Percentiles rank a stretch among this genome's conserved stretches.
These are phyloP conservation scores for Claviceps africana DNA, from an alignment of 2,329 filamentous ascomycete genomes.

Conservation along the genomic window DNA sequence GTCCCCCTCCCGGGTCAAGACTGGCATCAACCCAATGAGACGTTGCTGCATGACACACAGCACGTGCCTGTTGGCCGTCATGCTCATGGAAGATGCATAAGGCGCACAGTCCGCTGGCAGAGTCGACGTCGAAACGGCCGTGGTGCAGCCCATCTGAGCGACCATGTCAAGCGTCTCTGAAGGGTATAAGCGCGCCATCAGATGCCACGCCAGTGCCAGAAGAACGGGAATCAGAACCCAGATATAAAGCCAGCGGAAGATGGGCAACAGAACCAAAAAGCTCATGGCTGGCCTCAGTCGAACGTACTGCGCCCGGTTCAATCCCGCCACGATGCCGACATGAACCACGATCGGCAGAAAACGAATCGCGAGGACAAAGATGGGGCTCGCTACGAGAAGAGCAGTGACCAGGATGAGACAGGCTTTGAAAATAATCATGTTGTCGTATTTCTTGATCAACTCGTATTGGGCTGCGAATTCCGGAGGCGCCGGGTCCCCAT, in stretches of 20 bases:
- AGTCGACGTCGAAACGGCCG: not conserved
- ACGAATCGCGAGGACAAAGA: conserved; percentile 2
- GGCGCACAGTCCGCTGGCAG: conserved; percentile 3
- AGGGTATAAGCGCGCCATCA: not conserved
- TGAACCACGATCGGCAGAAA: conserved; percentile 2
- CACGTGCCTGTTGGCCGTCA: conserved; percentile 1
- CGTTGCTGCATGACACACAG: conserved; percentile 3
- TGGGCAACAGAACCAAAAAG: conserved; percentile 1
- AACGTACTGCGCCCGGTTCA: not conserved
- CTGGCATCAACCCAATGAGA: conserved; percentile 5
- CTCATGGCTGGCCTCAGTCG: not conserved
- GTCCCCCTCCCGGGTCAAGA: conserved; percentile 3
- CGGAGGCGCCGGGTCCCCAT: conserved; percentile 1
- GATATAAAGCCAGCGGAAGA: conserved; percentile 5
- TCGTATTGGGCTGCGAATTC: conserved; percentile 5
- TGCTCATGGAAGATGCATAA: not conserved
- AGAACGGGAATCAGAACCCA: not conserved
- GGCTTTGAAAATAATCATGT: not conserved
- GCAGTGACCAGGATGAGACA: not conserved
- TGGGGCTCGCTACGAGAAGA: not conserved
- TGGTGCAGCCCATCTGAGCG: conserved; percentile 1
- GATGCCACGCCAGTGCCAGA: conserved; percentile 1
- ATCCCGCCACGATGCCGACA: not conserved
- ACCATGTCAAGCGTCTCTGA: not conserved
- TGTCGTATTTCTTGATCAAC: conserved; percentile 4